Conservation (phyloP, 116 monocot species). For the Phalaenopsis hybrid region DNA sequence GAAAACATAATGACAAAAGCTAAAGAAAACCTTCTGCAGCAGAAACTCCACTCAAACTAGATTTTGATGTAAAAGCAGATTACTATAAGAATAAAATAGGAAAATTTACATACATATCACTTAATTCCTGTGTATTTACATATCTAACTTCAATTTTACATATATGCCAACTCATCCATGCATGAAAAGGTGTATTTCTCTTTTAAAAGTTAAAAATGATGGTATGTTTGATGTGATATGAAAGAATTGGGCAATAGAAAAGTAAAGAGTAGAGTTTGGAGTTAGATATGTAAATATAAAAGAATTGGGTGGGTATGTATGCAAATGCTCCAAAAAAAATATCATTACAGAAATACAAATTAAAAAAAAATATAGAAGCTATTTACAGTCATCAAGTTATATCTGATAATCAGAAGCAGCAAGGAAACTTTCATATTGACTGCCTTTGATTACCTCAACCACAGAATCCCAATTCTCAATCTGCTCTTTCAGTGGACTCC, state of each 20-base stretch:
- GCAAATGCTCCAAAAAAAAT: neutral
- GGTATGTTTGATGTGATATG: too few species aligned
- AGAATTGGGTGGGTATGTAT: too few species aligned
- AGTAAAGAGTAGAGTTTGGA: too few species aligned
- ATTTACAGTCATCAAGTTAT: neutral
- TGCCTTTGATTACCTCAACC: conserved; percentile 47
- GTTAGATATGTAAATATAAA: too few species aligned
- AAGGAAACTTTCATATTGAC: conserved; percentile 45
- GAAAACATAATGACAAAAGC: too few species aligned
- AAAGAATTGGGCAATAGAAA: too few species aligned
- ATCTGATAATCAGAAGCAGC: conserved; percentile 31
- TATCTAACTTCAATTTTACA: too few species aligned
- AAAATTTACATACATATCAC: too few species aligned
- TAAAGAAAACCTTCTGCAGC: neutral
- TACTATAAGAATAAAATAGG: neutral
- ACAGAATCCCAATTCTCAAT: conserved; percentile 72
- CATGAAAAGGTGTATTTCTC: too few species aligned
- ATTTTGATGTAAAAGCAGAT: conserved; percentile 3
- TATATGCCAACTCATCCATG: too few species aligned
- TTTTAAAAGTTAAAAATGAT: too few species aligned
- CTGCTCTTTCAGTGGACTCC: conserved; percentile 42
- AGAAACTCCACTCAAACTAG: neutral
- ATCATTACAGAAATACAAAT: neutral
- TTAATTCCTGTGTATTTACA: too few species aligned
- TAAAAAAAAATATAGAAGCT: neutral